These are phyloP conservation scores for Leccinum incarnatum DNA, from an alignment of 768 basidiomycete species.

Conservation along the genomic window DNA sequence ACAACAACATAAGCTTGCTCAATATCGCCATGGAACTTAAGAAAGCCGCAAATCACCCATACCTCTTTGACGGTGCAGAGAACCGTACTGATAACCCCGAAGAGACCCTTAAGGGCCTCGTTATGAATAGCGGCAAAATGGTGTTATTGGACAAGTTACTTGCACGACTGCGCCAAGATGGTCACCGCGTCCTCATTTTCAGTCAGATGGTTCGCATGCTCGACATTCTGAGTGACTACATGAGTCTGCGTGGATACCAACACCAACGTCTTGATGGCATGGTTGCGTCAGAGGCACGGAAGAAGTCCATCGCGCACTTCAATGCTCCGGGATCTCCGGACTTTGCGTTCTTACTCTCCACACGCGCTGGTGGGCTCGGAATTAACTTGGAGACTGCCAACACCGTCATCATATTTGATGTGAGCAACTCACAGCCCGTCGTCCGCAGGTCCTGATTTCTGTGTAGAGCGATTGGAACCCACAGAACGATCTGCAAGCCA, in stretches of 20 bases:
- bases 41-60: constrained; percentile 98
- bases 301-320: constrained; percentile 96
- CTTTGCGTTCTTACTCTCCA: constrained; percentile 95
- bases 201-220: constrained; percentile 99
- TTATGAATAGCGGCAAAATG: constrained; percentile 99
- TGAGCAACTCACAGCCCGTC: constrained; percentile 39
- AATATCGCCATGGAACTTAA: constrained; percentile 99
- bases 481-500: constrained; percentile 97
- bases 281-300: constrained; percentile 89
- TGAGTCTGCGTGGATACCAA: constrained; percentile 82
- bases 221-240: constrained; percentile 98
- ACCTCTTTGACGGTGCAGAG: constrained; percentile 96
- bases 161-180: constrained; percentile 83
- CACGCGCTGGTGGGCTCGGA: constrained; percentile 94
- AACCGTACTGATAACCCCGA: constrained; percentile 56
- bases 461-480: constrained; percentile 95
- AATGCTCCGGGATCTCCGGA: constrained; percentile 91
- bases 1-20: constrained; percentile 89
- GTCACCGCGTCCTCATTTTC: constrained; percentile 97
- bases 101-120: constrained; percentile 90
- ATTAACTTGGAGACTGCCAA: constrained; percentile 99
- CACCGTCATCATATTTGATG: constrained; percentile 99
- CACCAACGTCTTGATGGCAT: constrained; percentile 95
- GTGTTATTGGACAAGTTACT: constrained; percentile 96
- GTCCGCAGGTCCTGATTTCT: constrained; percentile 8